Evolutionary conservation across 352 stramenopile genomes (phyloP), one percentile per base, ranked within the genome.

Genomic region (Phytopythium litorale): DNA sequence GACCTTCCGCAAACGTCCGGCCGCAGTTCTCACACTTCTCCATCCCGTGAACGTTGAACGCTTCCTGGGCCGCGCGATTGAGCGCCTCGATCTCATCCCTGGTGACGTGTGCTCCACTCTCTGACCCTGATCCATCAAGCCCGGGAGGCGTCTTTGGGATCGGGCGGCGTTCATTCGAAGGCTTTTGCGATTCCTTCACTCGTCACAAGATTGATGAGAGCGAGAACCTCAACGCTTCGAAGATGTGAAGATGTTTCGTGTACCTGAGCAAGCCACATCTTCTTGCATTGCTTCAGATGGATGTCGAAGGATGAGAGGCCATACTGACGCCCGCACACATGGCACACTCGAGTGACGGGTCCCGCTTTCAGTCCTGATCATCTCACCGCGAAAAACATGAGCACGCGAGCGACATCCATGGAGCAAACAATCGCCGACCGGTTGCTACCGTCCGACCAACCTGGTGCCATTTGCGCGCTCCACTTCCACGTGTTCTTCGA

Each of bases 211-310:
- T 45, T 12, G 6, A 19, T n/a, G 28, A 59, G 32, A 21, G 19
- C n/a, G 3, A 21, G 0, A 48, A 12, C 33, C 19, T 4, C n/a
- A 11, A 21, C 11, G 4, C 13, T 2, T 21, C 5, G 23, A 53
- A 3, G 25, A 12, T 5, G 7, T 5, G 7, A 7, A 13, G 4
- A 5, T 11, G 30, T 0, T 48, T 23, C 18, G 19, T 33, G 58
- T 60, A 86, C 76, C 74, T 89, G 79, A 8, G 82, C 68, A 45
- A 91, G 67, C 69, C 82, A 93, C 3, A 93, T 63, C 51, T 91
- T 89, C 64, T 93, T 93, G 75, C 84, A 93, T 48, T 93, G 84
- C 67, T 91, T 91, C 40, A 93, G 64, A 53, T 93, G 84, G 57
- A 93, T 93, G 11, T 93, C 82, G 58, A 92, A 92, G 16, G 84